Evolutionary conservation across 495 filamentous ascomycete genomes (phyloP), one percentile per base, ranked within the genome.

Genomic region (Penicillium riverlandense): DNA sequence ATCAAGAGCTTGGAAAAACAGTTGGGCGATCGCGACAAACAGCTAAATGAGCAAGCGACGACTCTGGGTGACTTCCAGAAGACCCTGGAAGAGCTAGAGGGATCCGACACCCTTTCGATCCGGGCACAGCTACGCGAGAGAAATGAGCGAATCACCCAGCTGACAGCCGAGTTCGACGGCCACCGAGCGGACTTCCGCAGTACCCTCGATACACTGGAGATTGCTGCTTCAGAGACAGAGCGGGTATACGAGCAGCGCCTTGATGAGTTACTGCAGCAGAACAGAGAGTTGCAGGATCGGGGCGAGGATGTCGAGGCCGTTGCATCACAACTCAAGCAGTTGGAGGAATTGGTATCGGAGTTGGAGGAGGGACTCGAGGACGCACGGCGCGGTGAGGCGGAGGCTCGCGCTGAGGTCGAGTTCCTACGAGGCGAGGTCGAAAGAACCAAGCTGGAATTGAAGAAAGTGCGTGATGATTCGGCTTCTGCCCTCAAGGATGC

Each of bases 311-410:
- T 99, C 2, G 87, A 96, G 57, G 83, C 81, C 40, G 88, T 99
- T 28, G 90, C 90, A 3, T 70, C 74, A 44, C 91, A 97, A 65
- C 72, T 99, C 7, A 96, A 96, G 64, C 88, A 95, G 56, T 70
- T 99, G 11, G 94, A 97, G 62, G 92, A 97, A 54, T 70, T 96
- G 9, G 92, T 99, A 7, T 89, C 91, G 32, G 92, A 99, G 55
- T 74, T 99, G 0, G 92, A 99, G 61, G 94, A 99, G 57, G 92
- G 92, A 2, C 74, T 99, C 8, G 94, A 97, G 64, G 92, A 99
- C 67, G 89, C 92, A 22, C 76, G 92, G 37, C 78, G 92, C 27
- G 94, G 94, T n/a, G 94, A 99, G 63, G 90, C 94, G 1, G 92
- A 99, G 70, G 92, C 94, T 13, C 75, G 92, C 47, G 90, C 88